Conservation (phyloP, 2,329 filamentous ascomycete genomes). For the Rutstroemia sp. region DNA sequence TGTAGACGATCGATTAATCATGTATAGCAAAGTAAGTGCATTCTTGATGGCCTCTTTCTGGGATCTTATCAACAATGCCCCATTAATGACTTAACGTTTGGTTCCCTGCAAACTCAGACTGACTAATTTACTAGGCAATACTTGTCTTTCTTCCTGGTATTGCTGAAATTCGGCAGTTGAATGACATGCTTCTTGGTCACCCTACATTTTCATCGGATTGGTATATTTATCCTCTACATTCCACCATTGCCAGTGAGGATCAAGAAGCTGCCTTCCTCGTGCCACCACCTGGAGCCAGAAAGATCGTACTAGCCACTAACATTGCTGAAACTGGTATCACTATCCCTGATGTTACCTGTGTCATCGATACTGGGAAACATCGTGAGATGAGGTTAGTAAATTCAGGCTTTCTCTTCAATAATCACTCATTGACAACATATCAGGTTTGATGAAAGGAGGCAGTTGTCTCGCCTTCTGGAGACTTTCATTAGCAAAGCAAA, state of each 20-base stretch:
- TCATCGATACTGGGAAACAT: constrained; percentile 94
- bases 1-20: constrained; percentile 53
- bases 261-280: constrained; percentile 89
- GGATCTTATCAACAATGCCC: too few species aligned
- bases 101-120: too few species aligned
- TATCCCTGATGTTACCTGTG: constrained; percentile 94
- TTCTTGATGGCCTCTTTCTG: background rate
- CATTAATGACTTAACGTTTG: too few species aligned
- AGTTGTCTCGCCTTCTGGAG: constrained; percentile 84
- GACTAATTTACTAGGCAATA: constrained; percentile 51
- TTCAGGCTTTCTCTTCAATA: background rate
- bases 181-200: constrained; percentile 76
- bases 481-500: constrained; percentile 95
- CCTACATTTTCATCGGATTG: constrained; percentile 68
- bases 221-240: constrained; percentile 86
- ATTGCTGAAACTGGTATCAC: constrained; percentile 98
- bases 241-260: constrained; percentile 90
- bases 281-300: constrained; percentile 73
- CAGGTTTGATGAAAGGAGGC: constrained; percentile 78
- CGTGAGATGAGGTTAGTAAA: constrained; percentile 69
- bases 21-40: constrained; percentile 56
- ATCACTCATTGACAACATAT: constrained; percentile 3
- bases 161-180: constrained; percentile 81
- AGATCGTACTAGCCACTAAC: constrained; percentile 95
- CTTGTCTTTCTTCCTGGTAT: constrained; percentile 94